A percentile compares a stretch with the other conserved stretches of the same genome.
These are phyloP conservation scores for Rubroboletus satanas DNA, from an alignment of 768 basidiomycete genomes.

Conservation along the genomic window DNA sequence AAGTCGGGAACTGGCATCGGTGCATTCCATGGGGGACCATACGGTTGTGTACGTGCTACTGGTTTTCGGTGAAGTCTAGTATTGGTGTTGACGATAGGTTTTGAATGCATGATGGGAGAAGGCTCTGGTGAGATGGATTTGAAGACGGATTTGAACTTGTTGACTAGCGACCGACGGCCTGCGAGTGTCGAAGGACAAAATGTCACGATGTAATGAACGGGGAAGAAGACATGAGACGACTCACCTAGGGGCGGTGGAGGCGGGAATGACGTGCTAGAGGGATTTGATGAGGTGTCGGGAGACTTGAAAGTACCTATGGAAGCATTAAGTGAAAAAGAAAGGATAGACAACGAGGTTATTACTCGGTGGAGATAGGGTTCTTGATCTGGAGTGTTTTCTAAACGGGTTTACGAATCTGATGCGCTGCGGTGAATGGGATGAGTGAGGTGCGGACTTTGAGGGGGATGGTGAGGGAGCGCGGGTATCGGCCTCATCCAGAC, in stretches of 20 bases:
- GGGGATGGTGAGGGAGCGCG: not conserved
- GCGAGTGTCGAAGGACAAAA: not conserved
- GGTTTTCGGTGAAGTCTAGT: constrained; percentile 23
- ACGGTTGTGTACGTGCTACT: constrained; percentile 35
- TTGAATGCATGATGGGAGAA: constrained; percentile 1
- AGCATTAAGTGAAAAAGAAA: not conserved
- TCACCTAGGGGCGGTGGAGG: not conserved
- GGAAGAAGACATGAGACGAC: not conserved
- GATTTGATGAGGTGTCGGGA: not conserved
- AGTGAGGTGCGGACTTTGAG: not conserved
- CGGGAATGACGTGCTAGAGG: not conserved
- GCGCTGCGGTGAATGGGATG: constrained; percentile 8
- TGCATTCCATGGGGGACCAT: constrained; percentile 36
- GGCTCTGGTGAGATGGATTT: constrained; percentile 11
- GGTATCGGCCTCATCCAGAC: not conserved
- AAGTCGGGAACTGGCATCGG: constrained; percentile 22
- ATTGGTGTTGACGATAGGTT: constrained; percentile 9
- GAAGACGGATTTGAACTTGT: constrained; percentile 25
- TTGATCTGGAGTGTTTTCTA: constrained; percentile 14
- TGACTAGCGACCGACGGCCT: constrained; percentile 12
- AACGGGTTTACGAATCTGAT: constrained; percentile 17
- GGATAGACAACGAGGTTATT: not conserved
- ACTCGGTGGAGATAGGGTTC: constrained; percentile 16
- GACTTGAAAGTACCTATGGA: constrained; percentile 4
- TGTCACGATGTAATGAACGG: not conserved